Conservation (phyloP, 371 early-diverging fungal species). For the Saksenaea vasiformis region DNA sequence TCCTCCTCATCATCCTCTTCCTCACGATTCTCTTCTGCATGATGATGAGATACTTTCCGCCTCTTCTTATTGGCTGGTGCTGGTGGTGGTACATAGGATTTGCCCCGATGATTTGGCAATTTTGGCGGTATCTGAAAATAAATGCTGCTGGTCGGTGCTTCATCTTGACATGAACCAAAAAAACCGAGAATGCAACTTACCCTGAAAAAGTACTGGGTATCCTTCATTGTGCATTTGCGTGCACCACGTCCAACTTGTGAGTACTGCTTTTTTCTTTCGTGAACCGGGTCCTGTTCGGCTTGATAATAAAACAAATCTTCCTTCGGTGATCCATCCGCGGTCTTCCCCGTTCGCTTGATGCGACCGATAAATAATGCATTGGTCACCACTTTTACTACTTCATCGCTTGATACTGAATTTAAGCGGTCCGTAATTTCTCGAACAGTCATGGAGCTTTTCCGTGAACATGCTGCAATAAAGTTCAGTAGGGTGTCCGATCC, state of each 20-base stretch:
- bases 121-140: constrained; percentile 53
- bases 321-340: constrained; percentile 55
- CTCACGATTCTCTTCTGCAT: not conserved
- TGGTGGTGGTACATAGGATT: constrained; percentile 21
- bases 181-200: constrained; percentile 10
- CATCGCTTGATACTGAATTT: not conserved
- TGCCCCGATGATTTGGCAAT: constrained; percentile 31
- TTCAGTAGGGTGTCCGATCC: not conserved
- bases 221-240: constrained; percentile 55
- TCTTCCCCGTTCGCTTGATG: constrained; percentile 50
- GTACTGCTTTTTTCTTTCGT: constrained; percentile 25
- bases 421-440: constrained; percentile 9
- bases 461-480: constrained; percentile 16
- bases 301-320: constrained; percentile 55
- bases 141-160: not conserved
- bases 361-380: constrained; percentile 31
- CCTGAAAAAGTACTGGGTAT: constrained; percentile 57
- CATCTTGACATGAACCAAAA: not conserved
- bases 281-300: constrained; percentile 40
- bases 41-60: not conserved
- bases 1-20: not conserved
- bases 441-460: constrained; percentile 29
- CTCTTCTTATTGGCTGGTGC: constrained; percentile 6
- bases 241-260: constrained; percentile 47
- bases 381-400: not conserved